Base-by-base conservation (phyloP, 2,329 filamentous ascomycete genomes). In the Penicillium glabrum region DNA sequence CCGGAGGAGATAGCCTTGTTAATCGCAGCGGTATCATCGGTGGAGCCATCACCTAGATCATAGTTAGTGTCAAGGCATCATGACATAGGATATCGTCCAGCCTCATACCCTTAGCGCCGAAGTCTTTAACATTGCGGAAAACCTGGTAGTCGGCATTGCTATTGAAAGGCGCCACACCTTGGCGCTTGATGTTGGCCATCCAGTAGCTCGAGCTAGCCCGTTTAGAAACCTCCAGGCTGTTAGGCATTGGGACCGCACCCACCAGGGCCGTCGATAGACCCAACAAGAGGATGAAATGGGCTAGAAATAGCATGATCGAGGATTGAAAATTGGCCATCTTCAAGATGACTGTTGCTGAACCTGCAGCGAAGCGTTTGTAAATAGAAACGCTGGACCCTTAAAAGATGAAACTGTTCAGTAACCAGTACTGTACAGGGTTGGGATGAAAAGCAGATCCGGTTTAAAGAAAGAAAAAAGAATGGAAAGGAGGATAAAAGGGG, bases 21-120 rank as follows among this genome's bases (percentile, higher is more conserved):
- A 82, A 98, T 96, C 54, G 93, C 91, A 1, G 76, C 87, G 0
- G 93, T 96, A 70, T 97, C 93, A 72, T 98, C 93, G 26, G 88
- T 89, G 0, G 78, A 74, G 14, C 87, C 87, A 65, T 88, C 85
- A 61, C 84, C 84, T 75, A 67, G 69, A 47, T 76, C 50, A 69
- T 49, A n/a, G 60, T 69, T 50, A 70, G 61, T 44, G 57, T 73
- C 3, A 23, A n/a, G 1, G 19, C 29, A 13, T 19, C 16, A 10
- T 19, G 3, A n/a, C 3, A 4, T 6, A 9, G 3, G 31, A 3
- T 10, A n/a, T 13, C 19, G 8, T 45, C 11, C 0, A 3, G 13
- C 53, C 81, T 84, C 71, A 85, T 85, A 75, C 89, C 89, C 61
- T 79, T 83, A 47, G 89, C 89, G 46, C 89, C 89, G 67, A 84